These are phyloP conservation scores for Rhizopogon vesiculosus DNA, from an alignment of 768 basidiomycete genomes.

Conservation along the genomic window DNA sequence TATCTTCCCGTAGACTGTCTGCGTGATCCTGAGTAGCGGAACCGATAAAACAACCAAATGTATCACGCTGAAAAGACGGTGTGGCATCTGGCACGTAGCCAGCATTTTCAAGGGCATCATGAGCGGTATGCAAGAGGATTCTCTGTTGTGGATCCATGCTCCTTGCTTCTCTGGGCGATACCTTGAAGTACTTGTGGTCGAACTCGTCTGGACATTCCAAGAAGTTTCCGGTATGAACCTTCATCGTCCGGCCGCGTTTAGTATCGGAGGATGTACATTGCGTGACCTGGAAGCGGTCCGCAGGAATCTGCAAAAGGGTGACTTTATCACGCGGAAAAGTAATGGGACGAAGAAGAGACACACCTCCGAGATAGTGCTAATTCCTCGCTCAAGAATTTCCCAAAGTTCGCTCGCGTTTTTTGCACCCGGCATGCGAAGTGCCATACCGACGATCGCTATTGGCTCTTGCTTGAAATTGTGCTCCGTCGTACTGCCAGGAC, in stretches of 20 bases:
- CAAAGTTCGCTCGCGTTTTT: slow-evolving; percentile 44
- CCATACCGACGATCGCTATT: slow-evolving; percentile 73
- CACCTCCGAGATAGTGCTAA: slow-evolving; percentile 56
- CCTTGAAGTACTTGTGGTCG: slow-evolving; percentile 67
- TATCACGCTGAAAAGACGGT: slow-evolving; percentile 43
- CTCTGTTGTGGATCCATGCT: slow-evolving; percentile 79
- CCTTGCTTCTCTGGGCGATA: slow-evolving; percentile 69
- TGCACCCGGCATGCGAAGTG: slow-evolving; percentile 51
- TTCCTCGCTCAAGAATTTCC: slow-evolving; percentile 52
- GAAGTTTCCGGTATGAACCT: slow-evolving; percentile 60
- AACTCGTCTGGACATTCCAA: slow-evolving; percentile 52
- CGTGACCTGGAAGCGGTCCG: slow-evolving; percentile 46
- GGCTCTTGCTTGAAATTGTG: slow-evolving; percentile 34
- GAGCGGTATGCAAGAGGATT: slow-evolving; percentile 58
- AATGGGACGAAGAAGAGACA: slow-evolving; percentile 4
- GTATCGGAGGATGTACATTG: slow-evolving; percentile 27
- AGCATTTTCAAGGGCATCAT: slow-evolving; percentile 65
- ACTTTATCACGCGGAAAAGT: slow-evolving; percentile 1
- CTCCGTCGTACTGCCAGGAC: not conserved
- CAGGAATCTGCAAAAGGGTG: slow-evolving; percentile 47
- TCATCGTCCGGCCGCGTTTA: slow-evolving; percentile 38
- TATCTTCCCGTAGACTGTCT: slow-evolving; percentile 55
- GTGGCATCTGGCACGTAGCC: slow-evolving; percentile 65
- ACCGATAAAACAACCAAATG: slow-evolving; percentile 65
- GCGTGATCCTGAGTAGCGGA: slow-evolving; percentile 66